Evolutionary conservation across 768 basidiomycete genomes (phyloP), one percentile per base, ranked within the genome.

Genomic region (Tricholoma furcatifolium): DNA sequence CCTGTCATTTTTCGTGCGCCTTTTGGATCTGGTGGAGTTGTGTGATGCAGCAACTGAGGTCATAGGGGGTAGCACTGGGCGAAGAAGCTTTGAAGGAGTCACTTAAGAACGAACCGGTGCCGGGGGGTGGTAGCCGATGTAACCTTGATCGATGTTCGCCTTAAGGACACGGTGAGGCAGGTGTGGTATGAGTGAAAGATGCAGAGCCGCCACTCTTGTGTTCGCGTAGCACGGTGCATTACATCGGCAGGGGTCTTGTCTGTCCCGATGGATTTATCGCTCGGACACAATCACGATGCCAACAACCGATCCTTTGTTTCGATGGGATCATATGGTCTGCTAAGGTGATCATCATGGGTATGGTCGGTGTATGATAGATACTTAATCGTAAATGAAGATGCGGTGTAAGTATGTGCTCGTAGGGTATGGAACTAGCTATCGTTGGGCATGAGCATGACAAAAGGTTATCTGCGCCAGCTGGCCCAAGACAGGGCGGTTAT

Each of bases 101-200:
- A 21, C 31, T 50, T 48, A 43, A 51, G 31, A 55, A 44, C 38
- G 31, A 40, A 34, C 30, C 41, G 40, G 24, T 47, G 10, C 49
- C 30, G 15, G 31, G 54, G 46, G 51, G 17, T 51, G 21, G 43
- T 43, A 17, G 17, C 32, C 30, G 45, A 45, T 43, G 42, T 42
- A 45, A 30, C 32, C 36, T 24, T 50, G 54, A 61, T 59, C 52
- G 56, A 58, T 60, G 50, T 53, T 40, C 41, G 60, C 63, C 65
- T 63, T 62, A 59, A 58, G 63, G 57, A 53, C 32, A 44, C 62
- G 61, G 59, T 62, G 59, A 64, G 64, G 65, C 59, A 43, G 41
- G 35, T 38, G 51, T 53, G 56, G 54, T 53, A 34, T 49, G 54
- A 51, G 55, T 50, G 49, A 56, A 63, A 47, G 43, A 39, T 60